Base-by-base conservation (phyloP, 2,329 filamentous ascomycete species). In the Aspergillus udagawae region DNA sequence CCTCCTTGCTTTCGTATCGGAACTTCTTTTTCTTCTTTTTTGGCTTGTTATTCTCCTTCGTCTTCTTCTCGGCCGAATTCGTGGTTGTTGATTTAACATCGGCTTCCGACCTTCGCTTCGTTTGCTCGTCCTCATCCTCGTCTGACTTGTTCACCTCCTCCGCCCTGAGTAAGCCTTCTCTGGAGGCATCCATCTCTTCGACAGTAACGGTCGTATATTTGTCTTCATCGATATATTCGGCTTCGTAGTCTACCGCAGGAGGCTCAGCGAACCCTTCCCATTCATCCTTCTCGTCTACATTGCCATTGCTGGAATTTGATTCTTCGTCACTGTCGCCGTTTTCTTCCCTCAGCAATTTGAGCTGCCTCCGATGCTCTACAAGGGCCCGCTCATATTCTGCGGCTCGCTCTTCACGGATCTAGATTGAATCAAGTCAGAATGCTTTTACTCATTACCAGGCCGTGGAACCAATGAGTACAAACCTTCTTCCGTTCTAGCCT, bases 191-290 rank as follows among this genome's bases (percentile, higher is more conserved):
- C 64, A 99, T 91, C 10, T 90, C 88, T 72, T 97, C 93, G 1
- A 99, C 87, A 0, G 91, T 97, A 27, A 99, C 94, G 0, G 91
- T 96, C 0, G 94, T 97, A 73, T 91, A 97, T 70, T 89, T 90
- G 73, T 97, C 93, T 73, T 97, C 94, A 73, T 99, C 94, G 63
- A 97, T 85, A 76, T 97, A 99, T 73, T 97, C 92, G 64, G 93
- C 92, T 72, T 96, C 90, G 65, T 91, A 86, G 70, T 95, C 87
- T 48, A 94, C 75, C 6, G 77, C 76, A 23, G 85, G 81, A 42
- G 73, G 75, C 20, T 76, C 75, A 38, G 68, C 78, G 53, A 92
- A 81, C 0, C 88, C 90, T 52, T 80, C 80, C 86, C 88, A 92
- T 65, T 86, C 83, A 14, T 82, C 78, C 1, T 77, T 76, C 1